Base-by-base conservation (phyloP, 2,329 filamentous ascomycete species). In the Basipetospora sp. region DNA sequence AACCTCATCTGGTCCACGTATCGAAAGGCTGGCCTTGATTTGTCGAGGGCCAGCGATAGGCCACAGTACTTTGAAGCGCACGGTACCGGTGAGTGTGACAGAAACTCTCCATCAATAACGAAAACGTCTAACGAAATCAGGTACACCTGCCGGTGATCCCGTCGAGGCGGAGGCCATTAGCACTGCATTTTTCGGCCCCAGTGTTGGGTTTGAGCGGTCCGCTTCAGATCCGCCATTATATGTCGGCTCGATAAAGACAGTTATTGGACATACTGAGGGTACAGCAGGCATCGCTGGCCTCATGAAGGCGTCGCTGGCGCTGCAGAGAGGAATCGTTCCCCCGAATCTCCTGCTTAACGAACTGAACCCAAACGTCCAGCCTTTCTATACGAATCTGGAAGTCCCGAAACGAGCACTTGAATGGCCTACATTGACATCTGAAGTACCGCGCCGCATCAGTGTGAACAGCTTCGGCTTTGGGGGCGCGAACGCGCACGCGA, bases 91-190 rank as follows among this genome's bases (percentile, higher is more conserved):
- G n/a, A n/a, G n/a, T n/a, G n/a, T n/a, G n/a, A n/a, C n/a, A n/a
- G n/a, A n/a, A n/a, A n/a, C n/a, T n/a, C n/a, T n/a, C n/a, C n/a
- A n/a, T n/a, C n/a, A n/a, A n/a, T n/a, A n/a, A n/a, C n/a, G n/a
- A n/a, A n/a, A n/a, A n/a, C n/a, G n/a, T n/a, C n/a, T n/a, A 5
- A 75, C 71, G 14, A 57, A 57, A 27, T 62, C 64, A 2, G 71
- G 71, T 2, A 70, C 75, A 42, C 68, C 69, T 0, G 62, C 66
- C n/a, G 71, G 71, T 2, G 71, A 75, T 42, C 68, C 69, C 0
- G 62, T 66, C n/a, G 71, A 75, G 43, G 64, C 65, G 1, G 54
- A 51, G 9, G 67, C 64, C 3, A 60, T 73, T 25, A 50, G 58
- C 28, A 56, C 57, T 8, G 59, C 65, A 0, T 60, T 69, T 19